Conservation (phyloP, 257 asterid genomes). For the Jaltomata sinuosa region DNA sequence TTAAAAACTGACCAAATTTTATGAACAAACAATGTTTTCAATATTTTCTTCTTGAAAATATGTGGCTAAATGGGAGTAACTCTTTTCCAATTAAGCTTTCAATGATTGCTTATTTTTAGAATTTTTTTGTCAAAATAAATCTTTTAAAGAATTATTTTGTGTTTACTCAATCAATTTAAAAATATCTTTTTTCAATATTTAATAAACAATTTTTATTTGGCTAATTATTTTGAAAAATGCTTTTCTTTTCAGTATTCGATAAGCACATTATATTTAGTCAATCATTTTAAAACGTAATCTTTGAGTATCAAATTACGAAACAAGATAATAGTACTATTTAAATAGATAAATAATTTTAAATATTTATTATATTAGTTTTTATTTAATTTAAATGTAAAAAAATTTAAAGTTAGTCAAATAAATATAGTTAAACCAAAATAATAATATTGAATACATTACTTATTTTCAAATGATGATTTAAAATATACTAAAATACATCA, state of each 20-base stretch:
- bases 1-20: background rate
- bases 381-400: no score
- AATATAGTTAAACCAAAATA: background rate
- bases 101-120: background rate
- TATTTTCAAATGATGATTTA: background rate
- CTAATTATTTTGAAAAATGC: background rate
- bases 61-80: background rate
- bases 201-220: no score
- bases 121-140: background rate
- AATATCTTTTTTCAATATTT: background rate
- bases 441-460: background rate
- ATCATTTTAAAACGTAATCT: no score
- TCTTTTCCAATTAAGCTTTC: background rate
- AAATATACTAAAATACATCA: no score
- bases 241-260: background rate
- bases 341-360: no score
- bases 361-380: no score
- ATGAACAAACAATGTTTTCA: background rate
- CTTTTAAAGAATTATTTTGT: background rate
- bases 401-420: no score
- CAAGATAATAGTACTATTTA: background rate
- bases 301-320: no score
- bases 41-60: background rate
- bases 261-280: no score
- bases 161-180: background rate